phyloP scores from a whole-genome alignment of 2,329 filamentous ascomycete genomes.

The Neonectria hederae region DNA sequence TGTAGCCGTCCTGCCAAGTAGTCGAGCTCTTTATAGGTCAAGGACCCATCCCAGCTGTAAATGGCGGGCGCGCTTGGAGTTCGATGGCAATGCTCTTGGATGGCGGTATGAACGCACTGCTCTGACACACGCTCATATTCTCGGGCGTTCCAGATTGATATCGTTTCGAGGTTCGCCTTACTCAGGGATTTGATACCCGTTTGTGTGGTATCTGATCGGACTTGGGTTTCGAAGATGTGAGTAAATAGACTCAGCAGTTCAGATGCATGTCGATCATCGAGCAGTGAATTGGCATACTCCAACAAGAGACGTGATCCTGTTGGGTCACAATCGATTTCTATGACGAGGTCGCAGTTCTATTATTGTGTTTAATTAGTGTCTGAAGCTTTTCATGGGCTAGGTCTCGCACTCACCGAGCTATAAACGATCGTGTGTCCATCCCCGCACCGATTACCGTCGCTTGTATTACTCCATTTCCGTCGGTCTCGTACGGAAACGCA shows the following conservation, averaged over 20 bases:
- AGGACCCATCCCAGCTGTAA: not conserved
- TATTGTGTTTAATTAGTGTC: not conserved
- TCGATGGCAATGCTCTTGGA: not conserved
- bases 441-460: not conserved
- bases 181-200: not conserved
- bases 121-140: not conserved
- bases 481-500: not conserved
- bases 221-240: not conserved
- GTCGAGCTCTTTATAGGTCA: not conserved
- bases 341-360: not conserved
- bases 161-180: not conserved
- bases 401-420: not conserved
- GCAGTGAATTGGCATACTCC: not conserved
- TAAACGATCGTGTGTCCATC: no score
- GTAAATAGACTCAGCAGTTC: not conserved
- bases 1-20: not conserved
- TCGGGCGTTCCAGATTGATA: not conserved
- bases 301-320: not conserved
- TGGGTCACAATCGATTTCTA: not conserved
- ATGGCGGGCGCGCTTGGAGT: not conserved
- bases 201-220: not conserved
- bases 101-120: not conserved
- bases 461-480: not conserved
- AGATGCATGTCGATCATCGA: not conserved
- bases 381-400: fast-evolving